Evolutionary conservation across 1,139 yeast species (phyloP), one percentile per base, ranked within the genome.

Genomic region (Nakaseomyces bracarensis): DNA sequence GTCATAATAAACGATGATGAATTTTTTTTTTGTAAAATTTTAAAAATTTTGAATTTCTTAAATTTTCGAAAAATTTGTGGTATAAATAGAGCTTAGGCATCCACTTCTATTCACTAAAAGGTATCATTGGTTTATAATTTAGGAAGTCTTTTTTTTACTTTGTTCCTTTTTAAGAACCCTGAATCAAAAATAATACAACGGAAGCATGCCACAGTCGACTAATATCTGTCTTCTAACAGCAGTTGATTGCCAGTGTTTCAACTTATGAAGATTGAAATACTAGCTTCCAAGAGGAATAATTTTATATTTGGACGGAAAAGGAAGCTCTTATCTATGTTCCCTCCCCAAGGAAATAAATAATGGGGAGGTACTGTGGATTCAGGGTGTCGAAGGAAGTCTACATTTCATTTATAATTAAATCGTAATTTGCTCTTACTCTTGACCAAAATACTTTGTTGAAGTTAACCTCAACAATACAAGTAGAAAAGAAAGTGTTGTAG

Each of bases 181-280:
- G 64, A 60, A 60, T 60, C 64, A 59, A 60, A 55, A 55, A 48
- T 42, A 34, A 31, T 35, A 43, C 43, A 41, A 49, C 50, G 65
- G 63, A 58, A 58, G 53, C 61, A 55, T 60, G 65, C 65, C 65
- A 60, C 65, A 60, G 63, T 60, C 58, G 53, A 60, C 59, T 53
- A 45, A 44, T 45, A 44, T 28, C 60, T 58, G 58, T 57, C 58
- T 40, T 52, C 60, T 36, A 55, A 58, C 63, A 58, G 62, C 50
- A 46, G 61, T 59, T 54, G 57, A 60, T 60, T 60, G 64, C 64
- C 64, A 60, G 63, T 54, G 58, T 55, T 55, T 54, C 62, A 54
- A 49, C 43, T 37, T 26, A n/a, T 28, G 20, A 46, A 45, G 45
- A 50, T 50, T 53, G 62, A 51, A 52, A 56, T 57, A 53, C 63